Evolutionary conservation across 2,329 filamentous ascomycete species (phyloP).

Genomic region (Fusarium sp.): DNA sequence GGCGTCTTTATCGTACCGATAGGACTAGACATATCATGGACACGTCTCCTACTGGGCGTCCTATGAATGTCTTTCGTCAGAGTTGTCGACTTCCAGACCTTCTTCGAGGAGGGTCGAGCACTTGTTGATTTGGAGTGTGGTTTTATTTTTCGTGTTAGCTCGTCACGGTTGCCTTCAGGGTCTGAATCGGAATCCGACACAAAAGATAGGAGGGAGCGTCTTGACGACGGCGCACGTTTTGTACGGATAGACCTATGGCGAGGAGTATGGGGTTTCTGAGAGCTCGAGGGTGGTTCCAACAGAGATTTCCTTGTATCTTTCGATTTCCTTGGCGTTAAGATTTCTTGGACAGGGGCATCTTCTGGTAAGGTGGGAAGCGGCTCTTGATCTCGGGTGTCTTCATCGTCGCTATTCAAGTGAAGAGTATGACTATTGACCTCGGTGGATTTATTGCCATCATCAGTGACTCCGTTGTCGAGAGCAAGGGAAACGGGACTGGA

Average conservation of each 20-base stretch:
- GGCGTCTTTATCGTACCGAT: conserved; percentile 55
- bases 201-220: conserved; percentile 57
- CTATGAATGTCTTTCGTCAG: conserved; percentile 46
- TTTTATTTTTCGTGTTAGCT: conserved; percentile 39
- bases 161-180: conserved; percentile 54
- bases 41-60: conserved; percentile 44
- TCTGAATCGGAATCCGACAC: conserved; percentile 57
- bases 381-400: background rate
- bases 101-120: conserved; percentile 34
- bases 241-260: conserved; percentile 42
- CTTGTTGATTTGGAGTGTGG: conserved; percentile 31
- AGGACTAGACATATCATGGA: conserved; percentile 36
- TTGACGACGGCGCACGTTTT: conserved; percentile 47
- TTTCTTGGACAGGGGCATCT: background rate
- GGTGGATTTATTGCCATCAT: background rate
- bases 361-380: background rate
- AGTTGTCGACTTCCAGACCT: conserved; percentile 46
- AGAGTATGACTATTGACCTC: background rate
- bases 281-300: conserved; percentile 26
- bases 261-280: conserved; percentile 45
- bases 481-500: background rate
- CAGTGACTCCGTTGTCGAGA: background rate
- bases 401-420: background rate
- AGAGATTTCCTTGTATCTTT: background rate
- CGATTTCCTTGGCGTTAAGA: conserved; percentile 15